Conservation (phyloP, 805 yeast species). For the Nakazawaea anatomiae region DNA sequence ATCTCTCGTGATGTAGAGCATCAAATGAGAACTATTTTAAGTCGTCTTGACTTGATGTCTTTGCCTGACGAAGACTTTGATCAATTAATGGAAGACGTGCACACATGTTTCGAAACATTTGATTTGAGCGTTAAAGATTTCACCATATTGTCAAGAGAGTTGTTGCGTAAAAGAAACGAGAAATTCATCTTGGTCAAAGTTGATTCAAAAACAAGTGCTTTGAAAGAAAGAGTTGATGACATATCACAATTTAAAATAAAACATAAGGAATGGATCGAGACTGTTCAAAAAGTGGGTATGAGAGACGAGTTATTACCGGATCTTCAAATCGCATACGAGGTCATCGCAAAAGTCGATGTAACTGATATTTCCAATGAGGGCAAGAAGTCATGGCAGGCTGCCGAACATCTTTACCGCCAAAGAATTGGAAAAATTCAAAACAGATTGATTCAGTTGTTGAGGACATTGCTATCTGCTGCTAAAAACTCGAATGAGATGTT, state of each 20-base stretch:
- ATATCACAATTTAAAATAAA: constrained; percentile 40
- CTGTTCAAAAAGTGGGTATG: constrained; percentile 18
- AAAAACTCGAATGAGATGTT: constrained; percentile 44
- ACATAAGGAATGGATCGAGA: constrained; percentile 44
- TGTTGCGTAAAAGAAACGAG: constrained; percentile 67
- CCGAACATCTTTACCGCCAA: constrained; percentile 35
- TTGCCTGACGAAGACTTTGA: constrained; percentile 35
- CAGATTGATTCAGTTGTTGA: constrained; percentile 34
- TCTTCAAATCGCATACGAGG: constrained; percentile 34
- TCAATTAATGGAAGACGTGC: constrained; percentile 21
- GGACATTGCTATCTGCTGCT: constrained; percentile 31
- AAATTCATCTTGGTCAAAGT: constrained; percentile 62
- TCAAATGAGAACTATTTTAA: constrained; percentile 34
- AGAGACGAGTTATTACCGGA: constrained; percentile 18
- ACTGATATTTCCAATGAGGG: constrained; percentile 32
- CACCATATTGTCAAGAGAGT: constrained; percentile 63
- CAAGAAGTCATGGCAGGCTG: constrained; percentile 32
- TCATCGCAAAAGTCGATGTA: constrained; percentile 30
- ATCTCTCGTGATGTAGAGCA: constrained; percentile 50
- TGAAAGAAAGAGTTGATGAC: constrained; percentile 38
- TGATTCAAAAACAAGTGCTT: constrained; percentile 31
- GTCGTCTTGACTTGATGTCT: constrained; percentile 35
- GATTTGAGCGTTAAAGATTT: constrained; percentile 61
- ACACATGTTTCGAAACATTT: constrained; percentile 38
- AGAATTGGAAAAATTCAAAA: constrained; percentile 40